Evolutionary conservation across 2,329 filamentous ascomycete species (phyloP), one percentile per base, ranked within the genome.

Genomic region (Microsporum audouinii): DNA sequence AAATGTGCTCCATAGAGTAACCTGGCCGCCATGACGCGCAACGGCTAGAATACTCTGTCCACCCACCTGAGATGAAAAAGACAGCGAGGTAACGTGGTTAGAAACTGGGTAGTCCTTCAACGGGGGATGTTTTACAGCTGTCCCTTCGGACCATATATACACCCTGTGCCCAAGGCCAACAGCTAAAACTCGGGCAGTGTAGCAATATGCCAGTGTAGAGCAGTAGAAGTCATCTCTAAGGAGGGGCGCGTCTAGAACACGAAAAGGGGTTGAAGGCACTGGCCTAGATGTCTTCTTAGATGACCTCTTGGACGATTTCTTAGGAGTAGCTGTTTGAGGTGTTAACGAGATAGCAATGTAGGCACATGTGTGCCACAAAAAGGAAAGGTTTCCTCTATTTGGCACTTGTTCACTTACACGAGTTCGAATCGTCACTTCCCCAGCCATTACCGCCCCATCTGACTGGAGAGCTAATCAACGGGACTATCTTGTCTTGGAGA

Each of bases 181-280:
- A 17, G 90, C 92, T 14, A 99, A 80, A 12, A 87, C 88, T 59
- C 88, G 83, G 58, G 84, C 82, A 5, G 83, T 88, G 45, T 81
- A 73, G 0, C 88, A 95, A 72, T 96, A 97, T 7, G 94, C 90
- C 60, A 99, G 80, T 1, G 91, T 81, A 0, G 91, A 94, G 75
- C 91, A 96, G 72, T 99, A 99, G 72, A 91, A 99, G 73, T 99
- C 92, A 68, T 97, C 91, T 61, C 90, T 85, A n/a, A 97, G 79
- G 58, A 85, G 84, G 2, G 91, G 91, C 6, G 92, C 92, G 75
- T 96, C 90, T 3, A 99, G 80, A 5, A 96, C 88, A 75, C 88
- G 88, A 76, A 95, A 95, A 3, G 91, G 89, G 17, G 88, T 82
- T 5, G 81, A 79, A 41, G 89, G 88, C 47, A 94, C 78, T 39